Percentiles rank a stretch among this genome's conserved stretches.
phyloP scores from a whole-genome alignment of 345 rosid genomes.

The Reutealis trisperma region DNA sequence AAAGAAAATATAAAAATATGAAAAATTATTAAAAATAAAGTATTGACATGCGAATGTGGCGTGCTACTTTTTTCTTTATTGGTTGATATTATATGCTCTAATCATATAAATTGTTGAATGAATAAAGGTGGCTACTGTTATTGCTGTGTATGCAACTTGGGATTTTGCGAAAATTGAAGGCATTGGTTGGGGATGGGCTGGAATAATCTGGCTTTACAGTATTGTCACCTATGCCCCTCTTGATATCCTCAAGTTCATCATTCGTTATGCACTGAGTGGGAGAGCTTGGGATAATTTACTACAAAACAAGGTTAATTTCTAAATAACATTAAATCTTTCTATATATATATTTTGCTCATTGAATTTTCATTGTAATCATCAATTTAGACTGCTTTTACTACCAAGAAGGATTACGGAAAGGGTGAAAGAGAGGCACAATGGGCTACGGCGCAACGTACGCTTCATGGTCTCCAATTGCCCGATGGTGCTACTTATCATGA shows the following conservation, averaged over 20 bases:
- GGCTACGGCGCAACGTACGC: constrained; percentile 69
- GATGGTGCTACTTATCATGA: constrained; percentile 37
- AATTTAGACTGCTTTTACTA: constrained; percentile 66
- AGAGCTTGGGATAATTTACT: constrained; percentile 77
- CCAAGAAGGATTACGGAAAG: constrained; percentile 72
- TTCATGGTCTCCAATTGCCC: constrained; percentile 51
- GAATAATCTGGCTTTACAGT: constrained; percentile 81
- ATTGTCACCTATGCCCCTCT: constrained; percentile 71
- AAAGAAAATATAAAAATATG: no score
- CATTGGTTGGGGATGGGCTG: constrained; percentile 96
- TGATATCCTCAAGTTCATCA: constrained; percentile 71
- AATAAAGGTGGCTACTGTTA: constrained; percentile 62
- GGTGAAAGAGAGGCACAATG: constrained; percentile 82
- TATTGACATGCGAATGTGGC: no score
- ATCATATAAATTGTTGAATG: background rate
- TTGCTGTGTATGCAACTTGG: constrained; percentile 77
- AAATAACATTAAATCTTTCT: background rate
- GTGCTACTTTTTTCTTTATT: background rate
- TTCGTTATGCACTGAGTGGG: constrained; percentile 77
- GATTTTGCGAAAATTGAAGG: constrained; percentile 78
- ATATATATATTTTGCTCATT: background rate
- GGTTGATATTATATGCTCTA: background rate
- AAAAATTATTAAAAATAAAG: no score
- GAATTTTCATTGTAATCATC: background rate
- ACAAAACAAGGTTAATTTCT: constrained; percentile 60